Evolutionary conservation across 768 basidiomycete species (phyloP).

Genomic region (Antrodiella citrinella): DNA sequence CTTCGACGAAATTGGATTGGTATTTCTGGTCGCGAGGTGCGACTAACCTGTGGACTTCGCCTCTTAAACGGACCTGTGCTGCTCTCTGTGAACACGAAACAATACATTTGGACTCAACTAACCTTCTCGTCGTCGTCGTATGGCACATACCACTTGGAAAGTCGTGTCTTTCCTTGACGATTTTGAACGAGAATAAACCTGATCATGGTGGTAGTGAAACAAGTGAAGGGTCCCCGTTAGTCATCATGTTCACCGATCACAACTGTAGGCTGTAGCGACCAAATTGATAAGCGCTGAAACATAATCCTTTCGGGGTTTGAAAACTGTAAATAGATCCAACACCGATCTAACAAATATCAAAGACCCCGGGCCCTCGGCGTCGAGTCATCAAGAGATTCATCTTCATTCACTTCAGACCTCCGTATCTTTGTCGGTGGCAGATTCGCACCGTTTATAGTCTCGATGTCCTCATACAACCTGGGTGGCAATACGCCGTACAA

Average conservation of each 20-base stretch:
- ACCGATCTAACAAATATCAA: too few relatives aligned
- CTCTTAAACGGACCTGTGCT: slow-evolving; percentile 77
- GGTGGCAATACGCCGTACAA: not conserved
- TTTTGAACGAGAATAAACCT: slow-evolving; percentile 90
- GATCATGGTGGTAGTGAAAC: slow-evolving; percentile 53
- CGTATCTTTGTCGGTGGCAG: too few relatives aligned
- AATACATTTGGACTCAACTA: not conserved
- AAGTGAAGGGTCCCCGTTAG: too few relatives aligned
- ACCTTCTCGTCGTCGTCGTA: slow-evolving; percentile 99
- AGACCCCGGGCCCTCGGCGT: too few relatives aligned
- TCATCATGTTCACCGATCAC: too few relatives aligned
- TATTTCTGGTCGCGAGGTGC: slow-evolving; percentile 98
- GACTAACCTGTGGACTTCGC: slow-evolving; percentile 93
- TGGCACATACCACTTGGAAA: slow-evolving; percentile 98
- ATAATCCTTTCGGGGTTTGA: not conserved
- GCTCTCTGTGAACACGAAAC: not conserved
- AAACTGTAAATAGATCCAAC: too few relatives aligned
- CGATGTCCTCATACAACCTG: not conserved
- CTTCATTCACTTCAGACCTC: not conserved
- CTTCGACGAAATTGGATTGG: slow-evolving; percentile 99
- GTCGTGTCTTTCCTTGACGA: slow-evolving; percentile 93
- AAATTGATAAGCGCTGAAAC: too few relatives aligned
- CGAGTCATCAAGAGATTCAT: not conserved
- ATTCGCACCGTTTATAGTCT: not conserved
- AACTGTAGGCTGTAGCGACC: too few relatives aligned